phyloP scores from a whole-genome alignment of 805 yeast genomes.

The Metschnikowia cerradonensis region DNA sequence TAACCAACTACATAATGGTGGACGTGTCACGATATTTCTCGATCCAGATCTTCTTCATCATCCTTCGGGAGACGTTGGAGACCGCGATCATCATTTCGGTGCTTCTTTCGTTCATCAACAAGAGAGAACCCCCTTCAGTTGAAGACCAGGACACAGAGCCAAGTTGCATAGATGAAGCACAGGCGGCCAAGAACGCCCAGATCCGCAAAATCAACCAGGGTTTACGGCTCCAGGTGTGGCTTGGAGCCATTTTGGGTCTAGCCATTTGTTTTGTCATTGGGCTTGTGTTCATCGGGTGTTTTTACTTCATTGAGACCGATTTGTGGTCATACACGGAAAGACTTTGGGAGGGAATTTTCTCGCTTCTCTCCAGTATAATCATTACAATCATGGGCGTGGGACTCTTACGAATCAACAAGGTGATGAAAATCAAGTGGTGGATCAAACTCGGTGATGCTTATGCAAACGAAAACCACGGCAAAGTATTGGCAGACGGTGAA shows the following conservation, averaged over 20 bases:
- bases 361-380: conserved; percentile 70
- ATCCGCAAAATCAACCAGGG: conserved; percentile 12
- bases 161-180: conserved; percentile 1
- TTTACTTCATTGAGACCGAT: conserved; percentile 76
- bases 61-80: conserved; percentile 69
- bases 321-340: conserved; percentile 86
- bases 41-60: conserved; percentile 69
- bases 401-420: conserved; percentile 70
- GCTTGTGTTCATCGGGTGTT: conserved; percentile 59
- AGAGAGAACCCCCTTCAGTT: conserved; percentile 23
- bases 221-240: conserved; percentile 63
- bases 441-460: conserved; percentile 42
- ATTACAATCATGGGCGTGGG: conserved; percentile 87
- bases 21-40: conserved; percentile 45
- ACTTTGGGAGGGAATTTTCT: conserved; percentile 83
- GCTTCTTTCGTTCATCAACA: conserved; percentile 64
- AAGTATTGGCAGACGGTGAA: neutral
- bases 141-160: conserved; percentile 9
- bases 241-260: conserved; percentile 74
- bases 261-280: conserved; percentile 70
- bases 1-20: conserved; percentile 8
- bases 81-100: conserved; percentile 75
- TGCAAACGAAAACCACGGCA: conserved; percentile 14
- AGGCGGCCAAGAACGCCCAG: conserved; percentile 4
- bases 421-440: conserved; percentile 76